Evolutionary conservation across 225 moss, liverwort and hornwort genomes (phyloP).

Genomic region (Pseudoscleropodium purum): DNA sequence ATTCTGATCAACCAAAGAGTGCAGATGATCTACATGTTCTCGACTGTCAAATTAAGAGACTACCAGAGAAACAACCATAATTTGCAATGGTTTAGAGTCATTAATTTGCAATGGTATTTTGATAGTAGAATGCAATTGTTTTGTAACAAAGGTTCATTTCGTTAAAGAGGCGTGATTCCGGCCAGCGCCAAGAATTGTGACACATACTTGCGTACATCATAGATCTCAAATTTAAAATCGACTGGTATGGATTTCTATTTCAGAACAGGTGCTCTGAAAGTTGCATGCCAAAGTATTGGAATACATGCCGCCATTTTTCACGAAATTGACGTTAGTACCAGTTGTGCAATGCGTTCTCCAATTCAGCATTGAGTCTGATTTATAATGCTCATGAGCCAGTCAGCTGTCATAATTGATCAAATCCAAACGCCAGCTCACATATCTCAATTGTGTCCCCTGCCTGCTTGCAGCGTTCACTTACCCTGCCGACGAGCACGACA

Average conservation of each 20-base stretch:
- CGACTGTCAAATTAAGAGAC: too few species aligned
- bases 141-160: neutral
- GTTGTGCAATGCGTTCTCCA: neutral
- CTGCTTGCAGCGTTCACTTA: conserved; percentile 30
- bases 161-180: neutral
- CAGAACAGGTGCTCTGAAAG: neutral
- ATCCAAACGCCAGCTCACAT: neutral
- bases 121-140: neutral
- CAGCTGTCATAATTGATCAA: neutral
- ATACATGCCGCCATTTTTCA: neutral
- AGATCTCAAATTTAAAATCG: neutral
- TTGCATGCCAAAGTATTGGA: neutral
- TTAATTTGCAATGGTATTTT: neutral
- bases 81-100: neutral
- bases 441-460: neutral
- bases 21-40: neutral
- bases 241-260: neutral
- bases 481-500: neutral
- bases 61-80: neutral
- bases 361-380: too few species aligned
- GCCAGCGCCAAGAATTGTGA: neutral
- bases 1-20: neutral
- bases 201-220: neutral
- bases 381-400: neutral
- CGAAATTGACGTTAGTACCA: neutral